A percentile compares a stretch with the other conserved stretches of the same genome.
phyloP scores from a whole-genome alignment of 495 filamentous ascomycete species.

The Neurospora tetraspora region DNA sequence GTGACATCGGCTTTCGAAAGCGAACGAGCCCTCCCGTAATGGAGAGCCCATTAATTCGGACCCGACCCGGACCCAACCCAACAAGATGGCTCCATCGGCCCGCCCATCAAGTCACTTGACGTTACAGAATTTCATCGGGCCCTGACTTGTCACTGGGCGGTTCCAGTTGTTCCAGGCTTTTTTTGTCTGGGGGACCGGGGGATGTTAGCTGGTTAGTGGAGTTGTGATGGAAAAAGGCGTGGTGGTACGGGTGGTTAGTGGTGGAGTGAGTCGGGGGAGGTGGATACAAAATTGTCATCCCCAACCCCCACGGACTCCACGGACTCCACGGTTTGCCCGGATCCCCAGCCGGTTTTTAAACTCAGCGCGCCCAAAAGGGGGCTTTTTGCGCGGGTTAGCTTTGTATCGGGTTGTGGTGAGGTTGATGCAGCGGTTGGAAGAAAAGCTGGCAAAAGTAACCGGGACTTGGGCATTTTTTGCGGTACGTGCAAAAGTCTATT shows the following conservation, averaged over 20 bases:
- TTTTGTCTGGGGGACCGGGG: background rate
- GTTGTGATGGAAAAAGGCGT: background rate
- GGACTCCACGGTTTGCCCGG: background rate
- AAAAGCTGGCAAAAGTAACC: too few species aligned
- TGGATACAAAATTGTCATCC: background rate
- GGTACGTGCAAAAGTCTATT: too few species aligned
- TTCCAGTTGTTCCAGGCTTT: background rate
- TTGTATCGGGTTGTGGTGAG: too few species aligned
- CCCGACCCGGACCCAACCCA: background rate
- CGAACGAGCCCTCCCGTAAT: background rate
- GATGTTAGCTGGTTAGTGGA: background rate
- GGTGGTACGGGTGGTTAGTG: background rate
- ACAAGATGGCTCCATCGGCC: background rate
- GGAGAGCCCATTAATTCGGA: background rate
- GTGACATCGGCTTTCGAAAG: background rate
- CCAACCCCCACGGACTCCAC: background rate
- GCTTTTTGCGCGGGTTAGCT: too few species aligned
- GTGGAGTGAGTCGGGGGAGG: background rate
- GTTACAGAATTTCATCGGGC: background rate
- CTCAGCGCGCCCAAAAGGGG: too few species aligned
- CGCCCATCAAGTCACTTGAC: background rate
- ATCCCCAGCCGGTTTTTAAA: background rate
- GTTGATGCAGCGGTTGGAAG: too few species aligned
- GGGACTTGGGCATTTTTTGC: too few species aligned
- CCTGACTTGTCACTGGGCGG: background rate